Percentiles rank a stretch among this genome's conserved stretches.
These are phyloP conservation scores for Aspergillus eucalypticola DNA, from an alignment of 2,329 filamentous ascomycete genomes.

Conservation along the genomic window DNA sequence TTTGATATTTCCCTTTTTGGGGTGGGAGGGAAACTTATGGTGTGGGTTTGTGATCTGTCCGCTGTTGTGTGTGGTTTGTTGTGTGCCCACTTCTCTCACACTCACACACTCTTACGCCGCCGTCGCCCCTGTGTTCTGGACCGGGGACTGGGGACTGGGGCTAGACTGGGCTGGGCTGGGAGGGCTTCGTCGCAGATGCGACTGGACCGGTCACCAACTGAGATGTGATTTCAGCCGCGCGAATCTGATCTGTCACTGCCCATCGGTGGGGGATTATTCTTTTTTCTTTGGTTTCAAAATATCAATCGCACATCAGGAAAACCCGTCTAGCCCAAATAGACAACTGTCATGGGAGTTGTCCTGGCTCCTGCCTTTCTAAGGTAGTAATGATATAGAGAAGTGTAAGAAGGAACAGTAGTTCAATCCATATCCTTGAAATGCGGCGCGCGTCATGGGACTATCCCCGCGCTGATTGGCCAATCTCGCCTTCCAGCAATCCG, in stretches of 20 bases:
- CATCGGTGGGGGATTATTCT: not conserved
- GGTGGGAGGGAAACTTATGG: not conserved
- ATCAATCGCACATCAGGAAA: not conserved
- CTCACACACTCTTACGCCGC: too few species aligned
- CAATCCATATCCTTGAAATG: not conserved
- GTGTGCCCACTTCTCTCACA: too few species aligned
- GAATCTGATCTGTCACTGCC: not conserved
- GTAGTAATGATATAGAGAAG: too few species aligned
- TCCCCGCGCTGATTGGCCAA: conserved; percentile 28
- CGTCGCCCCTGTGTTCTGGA: not conserved
- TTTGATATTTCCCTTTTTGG: not conserved
- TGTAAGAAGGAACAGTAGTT: not conserved
- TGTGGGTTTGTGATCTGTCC: not conserved
- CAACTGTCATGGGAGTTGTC: too few species aligned
- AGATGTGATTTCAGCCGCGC: not conserved
- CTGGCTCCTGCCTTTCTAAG: too few species aligned
- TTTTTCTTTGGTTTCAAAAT: not conserved
- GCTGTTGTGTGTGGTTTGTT: not conserved
- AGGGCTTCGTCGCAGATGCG: conserved; percentile 2
- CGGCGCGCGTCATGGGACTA: conserved; percentile 14
- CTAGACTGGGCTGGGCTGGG: too few species aligned
- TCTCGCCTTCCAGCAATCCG: conserved; percentile 9
- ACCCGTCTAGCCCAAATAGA: too few species aligned
- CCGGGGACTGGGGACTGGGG: not conserved
- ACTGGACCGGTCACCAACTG: conserved; percentile 9